Evolutionary conservation across 768 basidiomycete species (phyloP), one percentile per base, ranked within the genome.

Genomic region (Russula earlei): DNA sequence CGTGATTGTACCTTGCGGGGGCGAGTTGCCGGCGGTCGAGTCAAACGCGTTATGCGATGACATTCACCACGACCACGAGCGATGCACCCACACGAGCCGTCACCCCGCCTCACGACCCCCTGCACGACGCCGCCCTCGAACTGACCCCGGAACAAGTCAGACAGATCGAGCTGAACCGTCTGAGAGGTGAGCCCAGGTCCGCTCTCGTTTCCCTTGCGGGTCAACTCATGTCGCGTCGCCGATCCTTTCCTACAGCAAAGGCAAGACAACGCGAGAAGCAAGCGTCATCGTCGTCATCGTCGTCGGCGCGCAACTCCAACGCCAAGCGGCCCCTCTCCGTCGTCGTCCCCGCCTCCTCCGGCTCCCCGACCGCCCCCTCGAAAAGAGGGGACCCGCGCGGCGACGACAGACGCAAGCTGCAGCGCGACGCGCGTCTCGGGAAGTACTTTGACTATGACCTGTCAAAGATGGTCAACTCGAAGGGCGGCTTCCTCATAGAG

Each of bases 361-460:
- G 73, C 12, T 82, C 83, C 17, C 80, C 85, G 1, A 85, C 86
- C 4, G 75, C 71, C 0, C 74, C 75, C 10, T 52, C 58, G 11
- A 60, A 52, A 34, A 75, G 74, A 24, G 64, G 20, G 3, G 12
- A 73, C 1, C 72, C 75, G 53, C 74, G 27, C 3, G 17, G 74
- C 1, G 72, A 75, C 53, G 74, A 78, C 8, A 76, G 10, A 5
- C 29, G 29, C 10, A 31, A 74, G 52, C 71, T 91, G 52, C 80
- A 81, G 65, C 81, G 86, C 7, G 88, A 92, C 63, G 78, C 84
- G 12, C 80, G 88, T 33, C 74, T 92, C 11, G 95, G 91, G 25
- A 89, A 82, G 46, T 97, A 97, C 72, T 95, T 95, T 62, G 95
- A 98, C 62, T 98, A 96, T 80, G 94, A 97, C 68, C 70, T 97